Evolutionary conservation across 2,329 filamentous ascomycete species (phyloP), one percentile per base, ranked within the genome.

Genomic region (Moelleriella libera): DNA sequence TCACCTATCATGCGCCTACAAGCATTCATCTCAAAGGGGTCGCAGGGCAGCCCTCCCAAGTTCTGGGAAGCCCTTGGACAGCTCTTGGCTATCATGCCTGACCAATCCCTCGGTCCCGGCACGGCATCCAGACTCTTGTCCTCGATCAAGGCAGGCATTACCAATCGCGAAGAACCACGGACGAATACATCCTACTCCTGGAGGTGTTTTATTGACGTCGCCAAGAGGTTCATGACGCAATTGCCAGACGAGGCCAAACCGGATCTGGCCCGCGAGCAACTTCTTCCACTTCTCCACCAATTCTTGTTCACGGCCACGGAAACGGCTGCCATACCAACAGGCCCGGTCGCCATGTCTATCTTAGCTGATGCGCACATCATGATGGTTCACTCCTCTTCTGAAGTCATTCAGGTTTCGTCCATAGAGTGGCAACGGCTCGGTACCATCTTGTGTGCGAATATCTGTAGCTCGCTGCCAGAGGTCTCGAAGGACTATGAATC

Each of bases 21-120:
- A 45, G 69, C 79, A 7, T 92, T 94, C 54, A 68, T 97, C 6
- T 81, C 85, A 51, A 85, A 82, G 56, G 90, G 92, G 3, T 94
- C 90, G 0, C 86, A 96, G 57, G 78, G 80, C n/a, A 83, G 84
- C 3, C 70, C 78, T 0, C 66, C 72, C 4, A 75, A 72, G 8
- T 95, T 82, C 58, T 98, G 92, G 92, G 64, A 71, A 30, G 76
- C 75, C 12, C 61, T 94, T 32, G 70, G 74, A 40, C 68, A 71
- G 31, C 64, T 97, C 0, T 60, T 95, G 5, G 68, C 75, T 28
- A 61, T 80, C 1, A 59, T 90, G 1, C 69, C 83, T 45, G 54
- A 62, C 2, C 65, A 74, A 11, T 55, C 66, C 1, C 57, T 68
- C 5, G 57, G 60, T 1, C 47, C 60, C 4, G 70, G 80, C 3